Percentiles rank a stretch among this genome's conserved stretches.
These are phyloP conservation scores for Gentiana straminea DNA, from an alignment of 257 asterid genomes.

Conservation along the genomic window DNA sequence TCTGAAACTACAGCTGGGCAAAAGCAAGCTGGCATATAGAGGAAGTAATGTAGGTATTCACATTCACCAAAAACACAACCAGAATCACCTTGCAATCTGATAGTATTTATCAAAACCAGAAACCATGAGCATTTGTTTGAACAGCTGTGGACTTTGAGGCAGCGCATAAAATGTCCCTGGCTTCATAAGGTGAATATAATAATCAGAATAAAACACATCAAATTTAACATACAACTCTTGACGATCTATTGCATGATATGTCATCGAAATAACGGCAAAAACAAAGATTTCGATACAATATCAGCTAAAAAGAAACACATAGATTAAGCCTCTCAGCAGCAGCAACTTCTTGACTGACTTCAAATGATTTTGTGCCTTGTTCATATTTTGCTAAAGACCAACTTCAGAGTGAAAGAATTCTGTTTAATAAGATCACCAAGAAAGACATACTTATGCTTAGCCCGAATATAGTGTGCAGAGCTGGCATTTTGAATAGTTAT, in stretches of 20 bases:
- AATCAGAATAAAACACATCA: slow-evolving; percentile 6
- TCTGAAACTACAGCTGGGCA: background rate
- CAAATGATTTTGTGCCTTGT: no score
- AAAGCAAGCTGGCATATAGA: background rate
- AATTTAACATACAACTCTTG: background rate
- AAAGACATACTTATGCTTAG: no score
- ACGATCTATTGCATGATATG: background rate
- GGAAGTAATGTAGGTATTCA: background rate
- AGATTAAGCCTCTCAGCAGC: no score
- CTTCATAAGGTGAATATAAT: slow-evolving; percentile 36
- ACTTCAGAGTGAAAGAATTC: no score
- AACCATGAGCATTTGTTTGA: slow-evolving; percentile 99
- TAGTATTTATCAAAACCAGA: slow-evolving; percentile 90
- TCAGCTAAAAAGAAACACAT: background rate
- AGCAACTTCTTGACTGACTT: no score
- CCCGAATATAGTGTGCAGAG: no score
- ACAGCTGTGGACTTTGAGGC: slow-evolving; percentile 99
- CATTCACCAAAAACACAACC: slow-evolving; percentile 1
- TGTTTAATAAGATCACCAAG: no score
- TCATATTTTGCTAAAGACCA: no score
- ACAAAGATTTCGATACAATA: background rate
- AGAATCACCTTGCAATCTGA: slow-evolving; percentile 85
- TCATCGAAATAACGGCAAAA: background rate
- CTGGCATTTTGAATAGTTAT: no score
- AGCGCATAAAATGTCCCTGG: slow-evolving; percentile 94